Percentiles rank a stretch among this genome's conserved stretches.
Conservation (phyloP, 176 grass and related monocot species). For the Elaeis guineensis region DNA sequence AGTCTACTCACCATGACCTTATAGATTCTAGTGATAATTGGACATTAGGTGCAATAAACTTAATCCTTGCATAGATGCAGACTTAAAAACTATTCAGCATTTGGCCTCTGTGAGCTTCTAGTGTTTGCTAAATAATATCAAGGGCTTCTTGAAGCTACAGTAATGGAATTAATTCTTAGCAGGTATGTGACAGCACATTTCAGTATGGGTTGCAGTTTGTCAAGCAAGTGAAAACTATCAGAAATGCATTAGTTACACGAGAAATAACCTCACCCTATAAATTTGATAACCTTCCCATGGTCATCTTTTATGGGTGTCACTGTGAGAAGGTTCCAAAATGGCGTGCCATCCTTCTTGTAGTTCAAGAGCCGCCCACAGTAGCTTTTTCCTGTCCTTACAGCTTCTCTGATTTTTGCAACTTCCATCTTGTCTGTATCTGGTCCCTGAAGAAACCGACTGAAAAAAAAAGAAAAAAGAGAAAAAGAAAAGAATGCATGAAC, state of each 20-base stretch:
- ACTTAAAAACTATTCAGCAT: too few relatives aligned
- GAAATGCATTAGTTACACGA: neutral
- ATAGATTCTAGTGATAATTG: too few relatives aligned
- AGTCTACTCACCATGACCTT: too few relatives aligned
- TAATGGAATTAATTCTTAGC: too few relatives aligned
- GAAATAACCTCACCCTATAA: constrained; percentile 51
- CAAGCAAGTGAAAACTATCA: too few relatives aligned
- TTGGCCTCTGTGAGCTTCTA: too few relatives aligned
- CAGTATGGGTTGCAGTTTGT: too few relatives aligned
- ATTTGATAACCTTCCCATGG: constrained; percentile 82
- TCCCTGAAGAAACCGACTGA: constrained; percentile 85
- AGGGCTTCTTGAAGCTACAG: too few relatives aligned
- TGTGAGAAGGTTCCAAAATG: constrained; percentile 96
- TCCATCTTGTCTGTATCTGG: constrained; percentile 61
- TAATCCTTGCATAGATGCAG: too few relatives aligned
- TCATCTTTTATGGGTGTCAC: constrained; percentile 79
- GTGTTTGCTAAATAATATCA: too few relatives aligned
- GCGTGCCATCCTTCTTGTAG: constrained; percentile 79
- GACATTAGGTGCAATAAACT: too few relatives aligned
- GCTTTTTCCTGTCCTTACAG: constrained; percentile 50
- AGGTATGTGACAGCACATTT: too few relatives aligned
- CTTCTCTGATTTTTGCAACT: constrained; percentile 73
- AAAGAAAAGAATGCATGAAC: constrained; percentile 3
- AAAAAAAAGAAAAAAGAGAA: constrained; percentile 7
- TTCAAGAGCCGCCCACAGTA: constrained; percentile 89